A percentile compares a stretch with the other conserved stretches of the same genome.
phyloP scores from a whole-genome alignment of 1,139 yeast species.

The Nakaseomyces sp. region DNA sequence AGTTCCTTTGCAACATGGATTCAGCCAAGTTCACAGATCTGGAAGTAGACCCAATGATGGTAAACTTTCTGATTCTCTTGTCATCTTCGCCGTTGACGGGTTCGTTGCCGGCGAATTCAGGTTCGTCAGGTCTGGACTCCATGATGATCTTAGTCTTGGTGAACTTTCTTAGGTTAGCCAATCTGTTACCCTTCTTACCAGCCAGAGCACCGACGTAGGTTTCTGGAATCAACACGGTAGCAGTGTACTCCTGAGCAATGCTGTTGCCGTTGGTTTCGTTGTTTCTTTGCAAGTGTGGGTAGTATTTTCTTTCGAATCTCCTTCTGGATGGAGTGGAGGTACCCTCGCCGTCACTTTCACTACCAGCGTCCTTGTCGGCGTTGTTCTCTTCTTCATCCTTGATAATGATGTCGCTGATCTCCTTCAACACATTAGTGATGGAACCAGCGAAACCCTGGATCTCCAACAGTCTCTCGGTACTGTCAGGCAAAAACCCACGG shows the following conservation, averaged over 20 bases:
- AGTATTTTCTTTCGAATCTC: conserved; percentile 15
- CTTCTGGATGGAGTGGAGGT: background rate
- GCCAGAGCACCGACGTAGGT: conserved; percentile 86
- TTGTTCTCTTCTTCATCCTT: conserved; percentile 20
- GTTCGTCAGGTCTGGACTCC: conserved; percentile 42
- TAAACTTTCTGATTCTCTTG: conserved; percentile 60
- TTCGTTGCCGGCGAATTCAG: conserved; percentile 46
- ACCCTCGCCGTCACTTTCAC: conserved; percentile 3
- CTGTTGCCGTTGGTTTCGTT: conserved; percentile 7
- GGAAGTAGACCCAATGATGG: conserved; percentile 53
- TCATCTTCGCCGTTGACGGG: conserved; percentile 56
- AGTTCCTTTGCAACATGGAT: conserved; percentile 38
- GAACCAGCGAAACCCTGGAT: conserved; percentile 71
- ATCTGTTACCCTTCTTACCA: conserved; percentile 79
- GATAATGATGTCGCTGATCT: conserved; percentile 23
- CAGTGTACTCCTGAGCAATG: conserved; percentile 12
- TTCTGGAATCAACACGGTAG: conserved; percentile 47
- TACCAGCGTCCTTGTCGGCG: conserved; percentile 15
- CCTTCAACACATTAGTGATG: conserved; percentile 61
- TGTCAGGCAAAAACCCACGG: conserved; percentile 72
- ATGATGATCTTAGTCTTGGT: conserved; percentile 78
- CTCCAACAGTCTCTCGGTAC: conserved; percentile 83
- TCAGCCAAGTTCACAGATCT: conserved; percentile 26
- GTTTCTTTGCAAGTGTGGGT: conserved; percentile 15
- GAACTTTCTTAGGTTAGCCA: conserved; percentile 74